A percentile compares a stretch with the other conserved stretches of the same genome.
Conservation (phyloP, 78 protist species). For the Dictyostelium brefeldianum region DNA sequence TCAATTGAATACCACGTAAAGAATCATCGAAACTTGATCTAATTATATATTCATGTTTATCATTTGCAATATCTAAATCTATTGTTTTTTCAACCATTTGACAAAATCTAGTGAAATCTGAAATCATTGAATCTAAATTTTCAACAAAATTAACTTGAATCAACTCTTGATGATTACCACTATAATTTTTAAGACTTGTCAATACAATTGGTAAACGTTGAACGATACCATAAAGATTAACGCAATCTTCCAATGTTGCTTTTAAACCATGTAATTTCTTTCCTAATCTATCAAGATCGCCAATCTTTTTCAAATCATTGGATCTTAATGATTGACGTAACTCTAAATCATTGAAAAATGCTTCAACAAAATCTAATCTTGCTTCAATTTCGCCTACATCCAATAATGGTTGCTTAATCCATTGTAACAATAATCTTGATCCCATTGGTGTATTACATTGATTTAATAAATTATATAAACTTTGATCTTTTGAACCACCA, state of each 20-base stretch:
- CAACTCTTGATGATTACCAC: slow-evolving; percentile 23
- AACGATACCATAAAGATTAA: slow-evolving; percentile 50
- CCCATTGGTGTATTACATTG: slow-evolving; percentile 95
- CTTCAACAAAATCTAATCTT: slow-evolving; percentile 82
- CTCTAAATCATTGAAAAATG: slow-evolving; percentile 50
- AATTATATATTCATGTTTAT: slow-evolving; percentile 89
- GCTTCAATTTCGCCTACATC: slow-evolving; percentile 75
- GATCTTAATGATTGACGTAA: slow-evolving; percentile 58
- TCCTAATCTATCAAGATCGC: slow-evolving; percentile 69
- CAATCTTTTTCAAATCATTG: slow-evolving; percentile 59
- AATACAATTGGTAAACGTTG: slow-evolving; percentile 40
- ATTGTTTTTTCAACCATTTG: slow-evolving; percentile 90
- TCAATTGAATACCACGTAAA: slow-evolving; percentile 40
- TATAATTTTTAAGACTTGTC: background rate
- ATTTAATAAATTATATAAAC: slow-evolving; percentile 88
- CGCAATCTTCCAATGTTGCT: slow-evolving; percentile 82
- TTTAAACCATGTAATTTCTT: slow-evolving; percentile 53
- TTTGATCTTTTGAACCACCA: background rate
- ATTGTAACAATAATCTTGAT: slow-evolving; percentile 88
- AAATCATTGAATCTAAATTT: slow-evolving; percentile 22
- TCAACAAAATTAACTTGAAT: slow-evolving; percentile 5
- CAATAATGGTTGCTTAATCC: slow-evolving; percentile 95
- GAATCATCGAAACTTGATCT: slow-evolving; percentile 83
- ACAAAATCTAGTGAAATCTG: slow-evolving; percentile 5
- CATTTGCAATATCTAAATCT: slow-evolving; percentile 83